phyloP scores from a whole-genome alignment of 2,329 filamentous ascomycete species.

The Lachnellula hyalina region DNA sequence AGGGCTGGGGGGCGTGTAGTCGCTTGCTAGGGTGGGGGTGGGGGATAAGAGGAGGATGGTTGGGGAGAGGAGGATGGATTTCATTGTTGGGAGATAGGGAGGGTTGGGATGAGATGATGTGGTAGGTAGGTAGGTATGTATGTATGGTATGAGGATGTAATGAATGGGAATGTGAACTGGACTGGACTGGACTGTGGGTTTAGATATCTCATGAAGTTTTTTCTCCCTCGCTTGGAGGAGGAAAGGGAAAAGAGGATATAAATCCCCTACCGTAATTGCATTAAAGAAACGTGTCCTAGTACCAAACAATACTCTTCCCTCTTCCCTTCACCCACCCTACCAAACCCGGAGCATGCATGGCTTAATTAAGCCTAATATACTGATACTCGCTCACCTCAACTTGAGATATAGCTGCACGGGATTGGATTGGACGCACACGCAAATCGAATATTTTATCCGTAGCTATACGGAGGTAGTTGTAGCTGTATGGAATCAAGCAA shows the following conservation, averaged over 20 bases:
- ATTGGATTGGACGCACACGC: too few species aligned
- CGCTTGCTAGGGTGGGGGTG: conserved; percentile 2
- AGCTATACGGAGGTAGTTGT: background rate
- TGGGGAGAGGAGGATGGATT: background rate
- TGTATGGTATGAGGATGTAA: background rate
- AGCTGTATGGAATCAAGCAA: background rate
- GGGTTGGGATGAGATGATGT: too few species aligned
- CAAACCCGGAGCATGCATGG: background rate
- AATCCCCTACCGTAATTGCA: background rate
- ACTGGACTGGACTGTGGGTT: background rate
- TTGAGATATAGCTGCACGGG: conserved; percentile 6
- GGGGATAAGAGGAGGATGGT: conserved; percentile 3
- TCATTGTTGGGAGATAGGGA: conserved; percentile 10
- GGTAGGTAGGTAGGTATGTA: too few species aligned
- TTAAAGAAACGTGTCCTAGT: conserved; percentile 15
- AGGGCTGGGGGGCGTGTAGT: too few species aligned
- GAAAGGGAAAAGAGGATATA: background rate
- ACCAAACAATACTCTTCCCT: conserved; percentile 1
- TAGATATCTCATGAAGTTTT: background rate
- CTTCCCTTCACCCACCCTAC: background rate
- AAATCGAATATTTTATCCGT: conserved; percentile 6
- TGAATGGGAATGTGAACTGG: background rate
- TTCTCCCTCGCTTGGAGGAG: background rate
- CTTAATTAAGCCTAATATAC: conserved; percentile 11
- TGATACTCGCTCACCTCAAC: background rate